Percentiles rank a stretch among this genome's conserved stretches.
These are phyloP conservation scores for Candida adriatica DNA, from an alignment of 805 yeast species.

Conservation along the genomic window DNA sequence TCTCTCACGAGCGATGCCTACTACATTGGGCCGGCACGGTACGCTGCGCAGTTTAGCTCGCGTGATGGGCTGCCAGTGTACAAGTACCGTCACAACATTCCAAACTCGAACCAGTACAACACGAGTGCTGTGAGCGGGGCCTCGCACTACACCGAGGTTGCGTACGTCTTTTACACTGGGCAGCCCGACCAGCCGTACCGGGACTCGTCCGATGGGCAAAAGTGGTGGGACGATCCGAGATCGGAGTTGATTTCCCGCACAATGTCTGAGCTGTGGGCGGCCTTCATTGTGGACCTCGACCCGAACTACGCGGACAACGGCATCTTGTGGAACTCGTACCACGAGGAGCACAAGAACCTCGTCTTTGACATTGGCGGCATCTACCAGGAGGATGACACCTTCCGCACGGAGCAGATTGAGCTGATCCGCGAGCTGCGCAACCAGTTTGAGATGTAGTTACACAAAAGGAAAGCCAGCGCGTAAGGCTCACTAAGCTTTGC, in stretches of 20 bases:
- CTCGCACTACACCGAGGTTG: constrained; percentile 7
- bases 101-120: constrained; percentile 4
- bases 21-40: constrained; percentile 13
- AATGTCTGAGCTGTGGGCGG: constrained; percentile 8
- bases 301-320: constrained; percentile 8
- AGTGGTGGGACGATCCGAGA: constrained; percentile 7
- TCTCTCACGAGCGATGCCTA: constrained; percentile 8
- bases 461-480: no score
- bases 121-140: constrained; percentile 5
- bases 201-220: constrained; percentile 6
- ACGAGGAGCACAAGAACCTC: constrained; percentile 3
- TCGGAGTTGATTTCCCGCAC: constrained; percentile 5
- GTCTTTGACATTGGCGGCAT: constrained; percentile 8
- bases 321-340: constrained; percentile 5
- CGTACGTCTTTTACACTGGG: constrained; percentile 9
- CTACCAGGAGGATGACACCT: constrained; percentile 7
- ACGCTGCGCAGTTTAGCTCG: constrained; percentile 3
- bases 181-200: constrained; percentile 4
- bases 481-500: no score
- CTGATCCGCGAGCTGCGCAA: constrained; percentile 1
- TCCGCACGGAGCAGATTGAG: constrained; percentile 5
- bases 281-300: constrained; percentile 9
- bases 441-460: constrained; percentile 5
- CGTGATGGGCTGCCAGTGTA: constrained; percentile 3
- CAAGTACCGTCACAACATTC: constrained; percentile 11